Conservation (phyloP, 2,329 filamentous ascomycete genomes). For the Penicillium corylophilum region DNA sequence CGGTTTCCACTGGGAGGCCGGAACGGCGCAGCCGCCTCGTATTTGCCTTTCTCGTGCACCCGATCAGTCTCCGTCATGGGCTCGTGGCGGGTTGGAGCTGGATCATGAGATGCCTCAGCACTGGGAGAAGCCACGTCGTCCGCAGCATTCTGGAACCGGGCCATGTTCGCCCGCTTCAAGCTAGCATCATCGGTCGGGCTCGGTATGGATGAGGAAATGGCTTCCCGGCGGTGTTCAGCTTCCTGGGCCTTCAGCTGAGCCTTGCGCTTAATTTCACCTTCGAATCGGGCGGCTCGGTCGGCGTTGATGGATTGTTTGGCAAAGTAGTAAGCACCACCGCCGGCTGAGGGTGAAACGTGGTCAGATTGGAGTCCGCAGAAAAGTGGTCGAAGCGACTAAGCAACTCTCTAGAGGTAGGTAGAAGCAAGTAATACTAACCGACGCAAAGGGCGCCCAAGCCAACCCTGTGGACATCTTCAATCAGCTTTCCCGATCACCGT, state of each 20-base stretch:
- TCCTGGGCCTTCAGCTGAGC: conserved; percentile 37
- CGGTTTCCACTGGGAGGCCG: conserved; percentile 80
- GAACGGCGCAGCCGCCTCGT: conserved; percentile 76
- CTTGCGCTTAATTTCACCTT: conserved; percentile 65
- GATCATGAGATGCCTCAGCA: conserved; percentile 71
- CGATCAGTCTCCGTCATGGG: conserved; percentile 68
- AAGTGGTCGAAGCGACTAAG: neutral
- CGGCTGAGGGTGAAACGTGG: conserved; percentile 57
- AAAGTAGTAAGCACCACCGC: conserved; percentile 90
- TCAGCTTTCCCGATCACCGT: conserved; percentile 17
- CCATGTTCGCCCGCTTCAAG: conserved; percentile 36
- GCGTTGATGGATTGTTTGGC: conserved; percentile 93
- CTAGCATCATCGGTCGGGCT: conserved; percentile 29
- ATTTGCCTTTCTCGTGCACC: conserved; percentile 79
- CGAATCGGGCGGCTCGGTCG: conserved; percentile 71
- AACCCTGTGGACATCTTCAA: conserved; percentile 57
- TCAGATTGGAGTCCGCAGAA: neutral
- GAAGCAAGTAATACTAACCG: conserved; percentile 55
- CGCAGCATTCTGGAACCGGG: conserved; percentile 27
- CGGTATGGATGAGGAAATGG: conserved; percentile 16
- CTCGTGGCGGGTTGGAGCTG: conserved; percentile 81
- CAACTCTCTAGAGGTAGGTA: neutral
- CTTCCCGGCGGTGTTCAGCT: conserved; percentile 34
- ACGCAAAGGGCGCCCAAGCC: conserved; percentile 89
- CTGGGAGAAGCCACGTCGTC: conserved; percentile 64